Evolutionary conservation across 352 stramenopile species (phyloP).

Genomic region (Blastocystis sp.): DNA sequence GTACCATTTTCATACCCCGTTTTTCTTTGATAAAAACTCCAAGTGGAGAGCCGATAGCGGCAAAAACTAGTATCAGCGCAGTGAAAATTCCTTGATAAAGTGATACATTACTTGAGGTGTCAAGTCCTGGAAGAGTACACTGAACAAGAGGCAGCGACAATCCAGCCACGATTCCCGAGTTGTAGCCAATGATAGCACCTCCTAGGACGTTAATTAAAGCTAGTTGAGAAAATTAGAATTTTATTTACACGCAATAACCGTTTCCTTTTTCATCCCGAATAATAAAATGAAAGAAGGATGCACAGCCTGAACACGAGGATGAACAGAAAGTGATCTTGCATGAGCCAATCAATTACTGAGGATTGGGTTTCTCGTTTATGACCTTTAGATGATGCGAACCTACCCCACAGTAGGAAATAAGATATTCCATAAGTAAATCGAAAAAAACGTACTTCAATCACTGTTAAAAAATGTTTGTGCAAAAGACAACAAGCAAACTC

Average conservation of each 20-base stretch:
- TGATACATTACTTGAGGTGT: not conserved
- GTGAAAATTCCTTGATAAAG: constrained; percentile 50
- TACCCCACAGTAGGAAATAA: too few species aligned
- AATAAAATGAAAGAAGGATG: too few species aligned
- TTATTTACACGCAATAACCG: not conserved
- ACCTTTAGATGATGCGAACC: too few species aligned
- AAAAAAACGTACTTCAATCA: too few species aligned
- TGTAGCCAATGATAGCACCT: constrained; percentile 48
- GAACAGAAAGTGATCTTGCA: too few species aligned
- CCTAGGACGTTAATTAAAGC: constrained; percentile 51
- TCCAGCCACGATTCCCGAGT: constrained; percentile 43
- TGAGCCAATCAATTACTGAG: too few species aligned
- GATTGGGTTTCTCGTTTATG: too few species aligned
- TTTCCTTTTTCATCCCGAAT: constrained; percentile 42
- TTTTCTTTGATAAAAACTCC: constrained; percentile 54
- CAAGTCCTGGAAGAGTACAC: constrained; percentile 5
- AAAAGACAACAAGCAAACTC: too few species aligned
- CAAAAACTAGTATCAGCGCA: constrained; percentile 48
- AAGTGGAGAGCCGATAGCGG: constrained; percentile 45
- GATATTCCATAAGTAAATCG: too few species aligned
- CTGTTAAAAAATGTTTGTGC: too few species aligned
- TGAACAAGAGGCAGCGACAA: constrained; percentile 51
- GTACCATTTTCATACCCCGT: constrained; percentile 27
- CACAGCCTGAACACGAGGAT: too few species aligned
- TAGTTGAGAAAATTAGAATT: not conserved